Evolutionary conservation across 495 filamentous ascomycete genomes (phyloP).

Genomic region (Daldinia concentrica): DNA sequence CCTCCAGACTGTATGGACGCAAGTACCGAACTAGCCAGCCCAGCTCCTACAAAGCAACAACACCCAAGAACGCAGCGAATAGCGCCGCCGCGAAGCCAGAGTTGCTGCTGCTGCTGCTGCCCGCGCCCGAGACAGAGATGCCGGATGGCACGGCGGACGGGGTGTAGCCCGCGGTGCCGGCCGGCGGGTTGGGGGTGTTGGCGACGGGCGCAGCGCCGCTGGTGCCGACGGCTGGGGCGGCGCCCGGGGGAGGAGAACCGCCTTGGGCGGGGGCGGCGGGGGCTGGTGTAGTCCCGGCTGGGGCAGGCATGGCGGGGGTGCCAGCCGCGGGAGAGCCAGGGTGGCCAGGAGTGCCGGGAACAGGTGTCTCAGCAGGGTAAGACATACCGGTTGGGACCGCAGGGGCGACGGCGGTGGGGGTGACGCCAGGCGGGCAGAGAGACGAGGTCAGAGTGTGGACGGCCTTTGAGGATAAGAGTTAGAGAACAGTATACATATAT

Average conservation of each 20-base stretch:
- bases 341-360: not conserved
- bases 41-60: slow-evolving; percentile 15
- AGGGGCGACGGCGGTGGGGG: slow-evolving; percentile 27
- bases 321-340: not conserved
- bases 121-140: slow-evolving; percentile 23
- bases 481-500: not conserved
- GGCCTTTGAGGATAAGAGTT: slow-evolving; percentile 3
- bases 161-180: not conserved
- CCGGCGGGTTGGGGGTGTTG: not conserved
- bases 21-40: too few species aligned
- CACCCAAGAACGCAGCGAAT: slow-evolving; percentile 20
- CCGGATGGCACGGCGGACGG: not conserved
- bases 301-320: not conserved
- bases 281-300: slow-evolving; percentile 1
- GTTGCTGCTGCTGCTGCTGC: not conserved
- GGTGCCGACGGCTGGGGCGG: slow-evolving; percentile 9
- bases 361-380: not conserved
- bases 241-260: slow-evolving; percentile 2
- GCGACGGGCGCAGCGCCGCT: not conserved
- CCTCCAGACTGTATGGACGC: too few species aligned
- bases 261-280: not conserved
- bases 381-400: slow-evolving; percentile 8
- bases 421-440: slow-evolving; percentile 28
- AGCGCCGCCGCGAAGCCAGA: slow-evolving; percentile 7
- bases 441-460: slow-evolving; percentile 27